Conservation (phyloP, 495 filamentous ascomycete species). For the Daldinia loculata region DNA sequence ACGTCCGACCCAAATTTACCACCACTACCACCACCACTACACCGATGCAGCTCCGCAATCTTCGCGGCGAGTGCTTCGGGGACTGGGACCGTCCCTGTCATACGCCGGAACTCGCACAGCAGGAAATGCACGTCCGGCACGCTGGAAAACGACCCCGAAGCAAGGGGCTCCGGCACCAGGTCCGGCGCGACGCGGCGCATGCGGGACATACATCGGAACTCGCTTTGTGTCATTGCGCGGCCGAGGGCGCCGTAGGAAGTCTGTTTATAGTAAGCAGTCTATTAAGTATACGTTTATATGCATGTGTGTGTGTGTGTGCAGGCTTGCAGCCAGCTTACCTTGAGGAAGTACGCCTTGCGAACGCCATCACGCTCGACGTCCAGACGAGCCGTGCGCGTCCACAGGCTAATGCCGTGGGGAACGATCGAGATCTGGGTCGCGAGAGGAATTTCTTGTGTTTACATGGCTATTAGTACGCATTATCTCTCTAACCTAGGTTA, state of each 20-base stretch:
- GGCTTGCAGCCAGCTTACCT: constrained; percentile 6
- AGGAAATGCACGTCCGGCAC: constrained; percentile 29
- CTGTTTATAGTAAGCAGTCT: not conserved
- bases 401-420: constrained; percentile 25
- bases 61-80: not conserved
- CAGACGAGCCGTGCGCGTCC: constrained; percentile 32
- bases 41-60: constrained; percentile 25
- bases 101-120: constrained; percentile 32
- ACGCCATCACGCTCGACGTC: constrained; percentile 9
- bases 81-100: constrained; percentile 18
- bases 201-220: constrained; percentile 13
- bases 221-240: constrained; percentile 27
- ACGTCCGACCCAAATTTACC: constrained; percentile 22
- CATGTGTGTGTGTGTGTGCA: not conserved
- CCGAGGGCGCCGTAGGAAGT: constrained; percentile 17
- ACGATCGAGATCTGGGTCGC: constrained; percentile 3
- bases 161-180: constrained; percentile 17
- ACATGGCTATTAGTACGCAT: not conserved
- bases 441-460: constrained; percentile 20
- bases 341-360: constrained; percentile 29
- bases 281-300: not conserved
- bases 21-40: not conserved
- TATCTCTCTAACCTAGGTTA: too few species aligned
- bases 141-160: constrained; percentile 13
- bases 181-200: constrained; percentile 3